Percentiles rank a stretch among this genome's conserved stretches.
Conservation (phyloP, 2,329 filamentous ascomycete species). For the Fusarium verticillioides region DNA sequence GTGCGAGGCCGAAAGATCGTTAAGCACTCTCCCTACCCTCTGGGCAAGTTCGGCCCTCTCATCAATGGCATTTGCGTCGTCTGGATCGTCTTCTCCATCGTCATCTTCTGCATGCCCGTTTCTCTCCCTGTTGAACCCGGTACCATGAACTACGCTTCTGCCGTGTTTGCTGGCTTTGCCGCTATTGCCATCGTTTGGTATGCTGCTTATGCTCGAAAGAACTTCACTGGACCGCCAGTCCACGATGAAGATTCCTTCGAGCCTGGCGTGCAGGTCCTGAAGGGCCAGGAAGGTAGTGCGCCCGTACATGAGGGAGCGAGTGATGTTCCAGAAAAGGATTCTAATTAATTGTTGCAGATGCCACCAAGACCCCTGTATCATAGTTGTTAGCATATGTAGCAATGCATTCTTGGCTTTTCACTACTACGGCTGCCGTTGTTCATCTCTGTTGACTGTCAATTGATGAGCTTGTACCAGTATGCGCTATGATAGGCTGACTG, state of each 20-base stretch:
- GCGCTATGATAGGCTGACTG: neutral
- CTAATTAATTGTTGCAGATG: constrained; percentile 19
- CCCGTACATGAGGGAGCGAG: constrained; percentile 7
- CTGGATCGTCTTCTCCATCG: constrained; percentile 77
- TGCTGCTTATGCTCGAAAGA: constrained; percentile 69
- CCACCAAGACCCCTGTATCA: constrained; percentile 6
- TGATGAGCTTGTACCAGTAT: neutral
- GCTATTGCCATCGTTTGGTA: constrained; percentile 71
- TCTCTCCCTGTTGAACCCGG: constrained; percentile 65
- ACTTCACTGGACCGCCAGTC: constrained; percentile 67
- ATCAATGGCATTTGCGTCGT: constrained; percentile 76
- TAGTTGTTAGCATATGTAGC: constrained; percentile 19
- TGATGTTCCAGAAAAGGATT: constrained; percentile 30
- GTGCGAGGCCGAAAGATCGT: constrained; percentile 74
- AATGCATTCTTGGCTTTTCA: constrained; percentile 7
- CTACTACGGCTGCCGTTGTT: neutral
- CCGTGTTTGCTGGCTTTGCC: constrained; percentile 73
- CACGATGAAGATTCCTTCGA: constrained; percentile 11
- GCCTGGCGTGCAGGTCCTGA: constrained; percentile 36
- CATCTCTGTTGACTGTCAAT: neutral
- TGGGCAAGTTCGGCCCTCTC: constrained; percentile 73
- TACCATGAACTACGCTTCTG: constrained; percentile 74
- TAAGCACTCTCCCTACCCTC: constrained; percentile 72
- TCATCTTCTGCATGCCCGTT: constrained; percentile 81
- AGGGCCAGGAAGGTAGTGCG: constrained; percentile 20